Percentiles rank a stretch among this genome's conserved stretches.
Evolutionary conservation across 331 rosid species (phyloP).

Genomic region (Rhamnella rubrinervis): DNA sequence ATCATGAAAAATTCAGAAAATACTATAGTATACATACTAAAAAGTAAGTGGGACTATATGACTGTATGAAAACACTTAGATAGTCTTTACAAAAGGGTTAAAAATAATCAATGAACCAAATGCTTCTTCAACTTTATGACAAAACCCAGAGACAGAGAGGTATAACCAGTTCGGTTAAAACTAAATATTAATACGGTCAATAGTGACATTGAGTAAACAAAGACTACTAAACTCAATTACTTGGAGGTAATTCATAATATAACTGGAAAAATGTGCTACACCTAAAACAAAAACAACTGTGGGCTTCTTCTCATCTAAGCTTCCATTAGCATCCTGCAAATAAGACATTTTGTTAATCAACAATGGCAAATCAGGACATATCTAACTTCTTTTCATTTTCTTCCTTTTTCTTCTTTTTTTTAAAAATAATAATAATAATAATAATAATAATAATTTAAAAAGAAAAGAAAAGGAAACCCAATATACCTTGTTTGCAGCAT

Average conservation of each 20-base stretch:
- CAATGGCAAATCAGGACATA: slow-evolving; percentile 4
- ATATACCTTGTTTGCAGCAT: slow-evolving; percentile 58
- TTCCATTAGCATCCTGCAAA: slow-evolving; percentile 57
- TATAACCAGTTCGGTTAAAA: too few relatives aligned
- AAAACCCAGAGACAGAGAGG: neutral
- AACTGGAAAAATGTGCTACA: slow-evolving; percentile 15
- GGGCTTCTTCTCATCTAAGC: slow-evolving; percentile 59
- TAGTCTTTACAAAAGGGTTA: too few relatives aligned
- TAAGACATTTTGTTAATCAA: neutral
- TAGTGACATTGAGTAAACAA: neutral
- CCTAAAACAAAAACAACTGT: slow-evolving; percentile 95
- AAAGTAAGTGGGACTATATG: neutral
- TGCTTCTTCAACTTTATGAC: neutral
- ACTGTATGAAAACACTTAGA: neutral
- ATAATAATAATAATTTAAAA: too few relatives aligned
- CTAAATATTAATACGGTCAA: neutral
- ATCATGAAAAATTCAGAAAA: slow-evolving; percentile 12
- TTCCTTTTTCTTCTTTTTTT: too few relatives aligned
- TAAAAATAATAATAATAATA: too few relatives aligned
- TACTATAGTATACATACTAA: neutral
- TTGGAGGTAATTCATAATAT: neutral
- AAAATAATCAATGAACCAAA: neutral
- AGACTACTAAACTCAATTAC: neutral
- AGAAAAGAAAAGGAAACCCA: neutral
- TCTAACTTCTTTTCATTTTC: too few relatives aligned